These are phyloP conservation scores for Geranomyces variabilis DNA, from an alignment of 192 early-diverging fungal genomes.

Conservation along the genomic window DNA sequence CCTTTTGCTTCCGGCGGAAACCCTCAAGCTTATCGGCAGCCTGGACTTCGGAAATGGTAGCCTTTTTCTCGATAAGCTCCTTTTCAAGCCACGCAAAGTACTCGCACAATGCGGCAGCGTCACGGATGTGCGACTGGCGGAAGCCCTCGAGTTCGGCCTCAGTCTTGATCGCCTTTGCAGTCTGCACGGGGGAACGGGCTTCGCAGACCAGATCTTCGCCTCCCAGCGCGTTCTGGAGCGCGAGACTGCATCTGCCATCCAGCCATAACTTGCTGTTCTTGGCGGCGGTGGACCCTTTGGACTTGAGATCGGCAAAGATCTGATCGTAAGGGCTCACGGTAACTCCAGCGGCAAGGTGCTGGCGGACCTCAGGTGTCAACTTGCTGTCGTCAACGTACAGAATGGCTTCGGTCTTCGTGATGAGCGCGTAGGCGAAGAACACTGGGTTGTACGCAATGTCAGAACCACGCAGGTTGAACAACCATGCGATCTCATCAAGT, in stretches of 20 bases:
- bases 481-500: constrained; percentile 94
- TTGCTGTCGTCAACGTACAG: constrained; percentile 82
- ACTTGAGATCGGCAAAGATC: constrained; percentile 75
- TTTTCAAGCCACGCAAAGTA: constrained; percentile 96
- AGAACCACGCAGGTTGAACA: constrained; percentile 95
- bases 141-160: constrained; percentile 87
- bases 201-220: constrained; percentile 54
- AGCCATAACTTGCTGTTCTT: constrained; percentile 59
- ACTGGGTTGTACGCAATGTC: constrained; percentile 97
- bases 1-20: constrained; percentile 71
- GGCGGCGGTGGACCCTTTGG: neutral
- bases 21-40: constrained; percentile 83
- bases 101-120: constrained; percentile 50
- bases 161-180: constrained; percentile 94
- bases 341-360: constrained; percentile 66
- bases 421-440: constrained; percentile 88
- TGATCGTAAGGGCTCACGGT: constrained; percentile 71
- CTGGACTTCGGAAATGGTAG: constrained; percentile 79
- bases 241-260: constrained; percentile 70
- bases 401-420: constrained; percentile 68
- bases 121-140: constrained; percentile 86
- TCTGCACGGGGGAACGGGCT: constrained; percentile 69
- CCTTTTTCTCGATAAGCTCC: constrained; percentile 72
- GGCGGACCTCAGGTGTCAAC: constrained; percentile 54
- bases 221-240: constrained; percentile 76